Base-by-base conservation (phyloP, 495 filamentous ascomycete genomes). In the Lophiotrema nucula region DNA sequence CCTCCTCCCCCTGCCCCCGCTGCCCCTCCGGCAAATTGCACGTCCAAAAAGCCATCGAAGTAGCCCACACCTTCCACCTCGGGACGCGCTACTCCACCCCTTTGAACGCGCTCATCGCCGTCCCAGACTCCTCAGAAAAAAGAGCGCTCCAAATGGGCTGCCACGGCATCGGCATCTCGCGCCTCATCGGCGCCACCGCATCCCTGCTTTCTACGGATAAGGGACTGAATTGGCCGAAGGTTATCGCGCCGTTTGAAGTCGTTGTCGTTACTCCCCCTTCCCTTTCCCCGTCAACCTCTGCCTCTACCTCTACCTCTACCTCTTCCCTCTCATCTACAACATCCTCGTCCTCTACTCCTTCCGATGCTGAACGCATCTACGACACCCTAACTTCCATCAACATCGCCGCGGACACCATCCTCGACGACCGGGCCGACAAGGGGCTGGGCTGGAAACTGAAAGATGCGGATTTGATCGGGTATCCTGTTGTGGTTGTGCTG, bases 61-160 rank as follows among this genome's bases (percentile, higher is more conserved):
- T 98, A 0, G 93, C 90, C 11, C 93, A 98, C 69, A 97, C 93
- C 0, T 98, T 98, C 73, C 83, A 92, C 70, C 85, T 98, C 1
- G 92, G 92, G 16, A 92, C 88, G 0, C 81, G 91, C 24, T 98
- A 98, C 73, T 90, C 85, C 26, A 75, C 82, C 18, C 85, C 89
- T 0, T 76, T 97, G 2, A 70, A 80, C 22, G 88, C 88, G 1
- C 76, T 69, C 3, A 78, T 92, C 8, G 70, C 74, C 4, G 55
- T 45, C 28, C 62, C 49, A n/a, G 27, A 49, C 47, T 52, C 65
- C 67, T 10, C 39, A 43, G 64, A 18, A 39, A 70, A 69, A 24
- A 77, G 82, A 0, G 74, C 84, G 0, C 79, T 97, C 71, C 81
- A 93, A 50, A 97, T 97, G 92, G 93, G 93, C 43, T 98, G 95